Conservation (phyloP, 2,329 filamentous ascomycete genomes). For the Pleoardoris graminearum region DNA sequence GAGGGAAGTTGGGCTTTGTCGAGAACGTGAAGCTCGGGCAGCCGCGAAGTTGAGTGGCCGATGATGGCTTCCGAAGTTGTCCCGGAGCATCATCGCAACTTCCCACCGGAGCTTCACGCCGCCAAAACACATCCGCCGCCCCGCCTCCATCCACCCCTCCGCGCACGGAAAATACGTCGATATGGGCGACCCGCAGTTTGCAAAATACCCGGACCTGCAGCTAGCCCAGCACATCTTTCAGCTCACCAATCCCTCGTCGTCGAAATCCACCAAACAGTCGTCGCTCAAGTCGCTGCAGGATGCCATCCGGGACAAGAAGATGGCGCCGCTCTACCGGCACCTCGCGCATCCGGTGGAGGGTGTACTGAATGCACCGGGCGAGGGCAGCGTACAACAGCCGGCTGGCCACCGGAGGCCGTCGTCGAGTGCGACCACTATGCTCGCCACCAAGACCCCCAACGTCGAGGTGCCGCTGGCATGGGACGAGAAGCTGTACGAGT, state of each 20-base stretch:
- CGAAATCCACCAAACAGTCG: constrained; percentile 67
- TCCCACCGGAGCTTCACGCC: constrained; percentile 16
- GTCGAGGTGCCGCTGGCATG: constrained; percentile 73
- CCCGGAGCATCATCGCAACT: constrained; percentile 15
- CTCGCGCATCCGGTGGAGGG: constrained; percentile 81
- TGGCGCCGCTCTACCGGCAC: constrained; percentile 85
- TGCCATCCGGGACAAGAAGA: constrained; percentile 81
- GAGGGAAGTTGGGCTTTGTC: constrained; percentile 1
- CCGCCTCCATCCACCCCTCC: constrained; percentile 5
- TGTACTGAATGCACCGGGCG: constrained; percentile 75
- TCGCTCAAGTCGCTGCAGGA: constrained; percentile 76
- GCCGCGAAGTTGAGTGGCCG: background rate
- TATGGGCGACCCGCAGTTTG: constrained; percentile 81
- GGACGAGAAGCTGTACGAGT: constrained; percentile 90
- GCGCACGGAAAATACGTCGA: constrained; percentile 18
- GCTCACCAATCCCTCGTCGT: constrained; percentile 77
- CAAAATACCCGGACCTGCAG: constrained; percentile 79
- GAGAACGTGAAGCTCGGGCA: background rate
- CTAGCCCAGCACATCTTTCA: constrained; percentile 85
- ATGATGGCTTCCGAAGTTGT: constrained; percentile 3
- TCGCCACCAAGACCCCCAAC: constrained; percentile 70
- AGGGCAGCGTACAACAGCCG: constrained; percentile 57
- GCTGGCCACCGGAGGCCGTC: constrained; percentile 61
- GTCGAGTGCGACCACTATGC: constrained; percentile 63
- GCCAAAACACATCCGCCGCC: constrained; percentile 17